Base-by-base conservation (phyloP, 2,329 filamentous ascomycete species). In the Apiospora koreana region DNA sequence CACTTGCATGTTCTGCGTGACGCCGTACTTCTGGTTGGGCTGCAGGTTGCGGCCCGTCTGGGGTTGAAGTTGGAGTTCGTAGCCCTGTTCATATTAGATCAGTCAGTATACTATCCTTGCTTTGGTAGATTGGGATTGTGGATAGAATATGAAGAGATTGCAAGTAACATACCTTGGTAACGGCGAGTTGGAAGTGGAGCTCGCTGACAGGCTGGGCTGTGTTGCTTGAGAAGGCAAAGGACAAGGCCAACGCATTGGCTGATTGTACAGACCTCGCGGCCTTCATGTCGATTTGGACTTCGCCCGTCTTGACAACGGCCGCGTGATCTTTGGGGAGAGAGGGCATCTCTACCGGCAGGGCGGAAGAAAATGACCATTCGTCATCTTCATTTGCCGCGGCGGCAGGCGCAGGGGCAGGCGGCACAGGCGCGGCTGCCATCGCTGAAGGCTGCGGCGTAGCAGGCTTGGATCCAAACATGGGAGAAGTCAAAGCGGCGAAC, bases 311-410 rank as follows among this genome's bases (percentile, higher is more conserved):
- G 58, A 98, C 89, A 3, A 86, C 87, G 25, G 92, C 83, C 65
- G 89, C 88, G 74, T 93, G 89, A 67, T 89, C 87, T 68, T 82
- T 86, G 1, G 91, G 89, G 43, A 89, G 86, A 23, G 85, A 77
- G 68, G 83, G 77, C 21, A 81, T 72, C 72, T 89, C 85, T 2
- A 85, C 81, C 38, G 95, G 95, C 18, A 98, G 86, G 0, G 95
- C 92, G 0, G 95, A 98, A 3, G 93, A 90, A 80, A 98, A 98
- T 31, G 90, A 93, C 95, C 95, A 98, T 77, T 98, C 95, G 73
- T 98, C 95, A 67, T 98, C 95, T 64, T 93, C 89, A 67, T 84
- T 84, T 9, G 83, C 77, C 9, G 83, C 77, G 10, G 76, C 74
- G 3, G 78, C 72, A 0, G 82, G 69, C 0, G 79, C 69, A 0